Base-by-base conservation (phyloP, 2,329 filamentous ascomycete genomes). In the Monilinia fructicola region DNA sequence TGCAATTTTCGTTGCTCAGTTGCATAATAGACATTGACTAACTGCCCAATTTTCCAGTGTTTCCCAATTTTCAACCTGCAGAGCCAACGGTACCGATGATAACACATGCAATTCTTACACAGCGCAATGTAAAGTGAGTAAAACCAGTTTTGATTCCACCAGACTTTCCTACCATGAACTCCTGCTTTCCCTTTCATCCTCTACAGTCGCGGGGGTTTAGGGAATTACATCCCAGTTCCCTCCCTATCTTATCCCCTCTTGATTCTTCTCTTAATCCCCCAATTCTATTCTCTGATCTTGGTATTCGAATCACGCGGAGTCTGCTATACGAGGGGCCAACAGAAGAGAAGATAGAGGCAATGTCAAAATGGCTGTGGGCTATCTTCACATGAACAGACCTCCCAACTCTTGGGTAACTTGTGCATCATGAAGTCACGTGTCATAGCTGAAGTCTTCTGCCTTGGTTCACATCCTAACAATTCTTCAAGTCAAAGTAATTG, bases 81-180 rank as follows among this genome's bases (percentile, higher is more conserved):
- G 55, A 44, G 65, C 60, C 52, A 62, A 61, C 9, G 65, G 60
- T 5, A 54, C 31, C 16, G 67, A 16, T 0, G 67, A 69, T n/a
- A 69, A 69, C 18, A 69, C 61, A 10, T 69, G 67, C 56, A 67
- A 69, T 35, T 65, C 65, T 16, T 69, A 67, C n/a, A 67, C 46
- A 14, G 67, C 67, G 23, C 67, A 68, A 44, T 67, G 67, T 61
- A 68, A 60, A 60, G 56, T 50, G 28, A 50, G 56, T 60, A 16
- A 12, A 31, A 18, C 35, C 12, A 23, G 31, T 60, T 50, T 9
- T 50, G 35, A 23, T 2, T 35, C 31, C 6, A 35, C 3, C 9
- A n/a, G 14, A 31, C 10, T 4, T 1, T 35, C 31, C 31, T 35
- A 6, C 31, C 31, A 1, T 35, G 31, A 35, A 35, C 31, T 35